Evolutionary conservation across 2,329 filamentous ascomycete species (phyloP).

Genomic region (Aspergillus piperis): DNA sequence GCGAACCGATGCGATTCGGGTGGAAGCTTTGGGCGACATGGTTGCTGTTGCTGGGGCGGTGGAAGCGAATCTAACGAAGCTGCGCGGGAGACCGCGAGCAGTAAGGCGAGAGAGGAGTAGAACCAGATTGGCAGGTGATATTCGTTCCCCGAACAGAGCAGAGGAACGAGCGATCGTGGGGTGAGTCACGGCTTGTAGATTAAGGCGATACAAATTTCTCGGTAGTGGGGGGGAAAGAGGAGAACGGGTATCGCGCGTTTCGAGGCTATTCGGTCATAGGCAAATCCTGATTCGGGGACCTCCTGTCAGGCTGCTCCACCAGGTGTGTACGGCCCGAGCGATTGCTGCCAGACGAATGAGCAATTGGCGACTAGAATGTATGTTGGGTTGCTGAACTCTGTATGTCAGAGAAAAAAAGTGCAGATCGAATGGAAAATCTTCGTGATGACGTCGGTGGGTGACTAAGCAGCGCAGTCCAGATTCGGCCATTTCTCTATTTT

Average conservation of each 20-base stretch:
- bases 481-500: neutral
- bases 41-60: conserved; percentile 22
- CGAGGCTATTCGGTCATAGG: neutral
- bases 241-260: neutral
- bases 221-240: neutral
- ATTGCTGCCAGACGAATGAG: neutral
- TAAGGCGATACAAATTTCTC: neutral
- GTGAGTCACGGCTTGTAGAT: neutral
- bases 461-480: conserved; percentile 16
- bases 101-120: conserved; percentile 24
- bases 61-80: conserved; percentile 27
- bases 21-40: conserved; percentile 26
- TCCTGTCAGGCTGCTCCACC: conserved; percentile 2
- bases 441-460: conserved; percentile 20
- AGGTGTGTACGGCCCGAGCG: neutral
- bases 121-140: conserved; percentile 30
- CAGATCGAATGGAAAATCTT: conserved; percentile 18
- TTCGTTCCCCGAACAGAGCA: neutral
- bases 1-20: conserved; percentile 42
- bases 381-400: neutral
- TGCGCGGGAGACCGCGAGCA: conserved; percentile 34
- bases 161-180: neutral
- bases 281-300: neutral
- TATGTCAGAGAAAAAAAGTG: neutral
- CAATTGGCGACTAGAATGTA: neutral